Evolutionary conservation across 148 eudicot species (phyloP).

Genomic region (Silene latifolia): DNA sequence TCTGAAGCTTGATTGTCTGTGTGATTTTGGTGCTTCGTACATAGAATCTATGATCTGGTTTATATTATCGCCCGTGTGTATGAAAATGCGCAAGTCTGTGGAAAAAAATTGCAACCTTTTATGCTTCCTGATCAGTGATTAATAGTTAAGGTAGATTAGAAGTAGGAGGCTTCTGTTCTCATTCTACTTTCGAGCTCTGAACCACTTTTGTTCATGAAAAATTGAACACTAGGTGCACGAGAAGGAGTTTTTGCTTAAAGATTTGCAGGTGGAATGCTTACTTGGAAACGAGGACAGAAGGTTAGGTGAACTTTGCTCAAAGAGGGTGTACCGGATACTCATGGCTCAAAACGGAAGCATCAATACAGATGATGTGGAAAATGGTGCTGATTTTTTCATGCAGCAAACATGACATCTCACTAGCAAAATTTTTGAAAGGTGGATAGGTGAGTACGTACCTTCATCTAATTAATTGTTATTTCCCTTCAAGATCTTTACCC

Average conservation of each 20-base stretch:
- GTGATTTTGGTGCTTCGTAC: not conserved
- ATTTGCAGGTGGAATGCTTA: constrained; percentile 56
- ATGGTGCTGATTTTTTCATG: constrained; percentile 72
- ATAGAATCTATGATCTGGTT: not conserved
- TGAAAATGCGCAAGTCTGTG: not conserved
- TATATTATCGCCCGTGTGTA: not conserved
- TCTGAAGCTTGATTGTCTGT: not conserved
- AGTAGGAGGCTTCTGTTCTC: constrained; percentile 1
- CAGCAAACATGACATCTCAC: not conserved
- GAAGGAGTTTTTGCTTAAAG: constrained; percentile 79
- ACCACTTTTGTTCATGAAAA: not conserved
- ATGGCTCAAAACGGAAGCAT: constrained; percentile 74
- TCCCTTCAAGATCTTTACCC: not conserved
- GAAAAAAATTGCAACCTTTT: not conserved
- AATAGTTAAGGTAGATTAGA: constrained; percentile 2
- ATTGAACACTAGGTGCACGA: constrained; percentile 55
- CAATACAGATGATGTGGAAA: constrained; percentile 65
- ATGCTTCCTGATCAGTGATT: not conserved
- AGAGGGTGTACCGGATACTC: constrained; percentile 84
- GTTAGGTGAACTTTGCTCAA: constrained; percentile 82
- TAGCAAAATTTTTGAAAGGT: not conserved
- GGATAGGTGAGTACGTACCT: constrained; percentile 11
- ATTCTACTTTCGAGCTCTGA: not conserved
- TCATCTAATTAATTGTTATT: not conserved
- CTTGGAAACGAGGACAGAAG: constrained; percentile 52